phyloP scores from a whole-genome alignment of 2,329 filamentous ascomycete genomes.

The Thelonectria discophora region DNA sequence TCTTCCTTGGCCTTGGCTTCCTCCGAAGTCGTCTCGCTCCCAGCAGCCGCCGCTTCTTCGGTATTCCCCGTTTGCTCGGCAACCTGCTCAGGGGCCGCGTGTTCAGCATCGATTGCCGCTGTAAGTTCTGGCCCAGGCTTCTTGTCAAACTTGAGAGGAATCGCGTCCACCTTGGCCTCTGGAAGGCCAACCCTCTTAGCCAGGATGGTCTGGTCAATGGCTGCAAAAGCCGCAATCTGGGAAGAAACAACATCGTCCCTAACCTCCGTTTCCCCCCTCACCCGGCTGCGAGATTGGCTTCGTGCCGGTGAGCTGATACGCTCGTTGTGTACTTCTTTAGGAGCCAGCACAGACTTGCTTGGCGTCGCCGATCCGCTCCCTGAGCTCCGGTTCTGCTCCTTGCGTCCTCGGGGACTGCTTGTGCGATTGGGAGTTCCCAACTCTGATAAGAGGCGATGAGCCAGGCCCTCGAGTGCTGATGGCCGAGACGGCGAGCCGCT shows the following conservation, averaged over 20 bases:
- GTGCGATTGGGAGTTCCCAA: constrained; percentile 63
- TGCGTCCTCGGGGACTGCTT: constrained; percentile 60
- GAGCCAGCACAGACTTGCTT: constrained; percentile 47
- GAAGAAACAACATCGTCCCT: constrained; percentile 52
- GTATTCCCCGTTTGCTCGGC: not conserved
- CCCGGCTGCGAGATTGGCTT: constrained; percentile 54
- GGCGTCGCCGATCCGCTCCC: constrained; percentile 47
- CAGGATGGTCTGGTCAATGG: constrained; percentile 70
- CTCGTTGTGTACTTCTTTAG: constrained; percentile 55
- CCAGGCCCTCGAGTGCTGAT: constrained; percentile 67
- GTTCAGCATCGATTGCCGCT: constrained; percentile 36
- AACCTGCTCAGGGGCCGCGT: constrained; percentile 11
- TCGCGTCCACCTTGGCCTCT: constrained; percentile 51
- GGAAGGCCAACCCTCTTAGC: constrained; percentile 63
- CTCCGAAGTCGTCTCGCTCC: not conserved
- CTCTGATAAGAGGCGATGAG: constrained; percentile 70
- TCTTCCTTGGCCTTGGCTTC: constrained; percentile 25
- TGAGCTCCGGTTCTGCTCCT: constrained; percentile 51
- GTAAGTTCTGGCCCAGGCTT: constrained; percentile 38
- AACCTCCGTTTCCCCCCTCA: constrained; percentile 42
- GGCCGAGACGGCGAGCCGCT: constrained; percentile 62
- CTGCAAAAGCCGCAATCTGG: constrained; percentile 69
- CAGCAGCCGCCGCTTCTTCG: constrained; percentile 3
- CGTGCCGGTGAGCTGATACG: constrained; percentile 47
- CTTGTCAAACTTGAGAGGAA: constrained; percentile 58